Conservation (phyloP, 257 asterid genomes). For the Lycium ferocissimum region DNA sequence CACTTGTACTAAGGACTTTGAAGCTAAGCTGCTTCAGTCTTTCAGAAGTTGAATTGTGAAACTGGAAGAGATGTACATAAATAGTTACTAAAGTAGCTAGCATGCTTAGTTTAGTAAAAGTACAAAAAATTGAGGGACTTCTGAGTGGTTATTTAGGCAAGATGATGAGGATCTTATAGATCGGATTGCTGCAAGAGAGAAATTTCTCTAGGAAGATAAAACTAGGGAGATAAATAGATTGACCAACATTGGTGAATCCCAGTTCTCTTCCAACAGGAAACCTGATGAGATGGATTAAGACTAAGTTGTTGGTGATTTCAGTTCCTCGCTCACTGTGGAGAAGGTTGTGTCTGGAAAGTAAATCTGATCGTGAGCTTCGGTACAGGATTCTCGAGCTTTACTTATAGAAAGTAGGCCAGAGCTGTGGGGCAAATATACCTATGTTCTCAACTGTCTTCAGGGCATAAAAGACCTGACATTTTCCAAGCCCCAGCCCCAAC, state of each 20-base stretch:
- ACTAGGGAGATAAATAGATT: slow-evolving; percentile 43
- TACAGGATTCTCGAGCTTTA: slow-evolving; percentile 92
- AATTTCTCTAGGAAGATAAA: slow-evolving; percentile 71
- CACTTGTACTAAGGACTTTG: no score
- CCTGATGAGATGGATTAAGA: slow-evolving; percentile 56
- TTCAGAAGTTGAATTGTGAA: slow-evolving; percentile 79
- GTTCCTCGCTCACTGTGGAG: slow-evolving; percentile 96
- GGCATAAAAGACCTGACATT: slow-evolving; percentile 84
- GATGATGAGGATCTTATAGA: slow-evolving; percentile 94
- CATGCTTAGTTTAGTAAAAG: no score
- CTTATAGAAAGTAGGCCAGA: slow-evolving; percentile 98
- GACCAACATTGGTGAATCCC: slow-evolving; percentile 34
- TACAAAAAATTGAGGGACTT: no score
- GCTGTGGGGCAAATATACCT: slow-evolving; percentile 98
- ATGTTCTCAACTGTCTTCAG: slow-evolving; percentile 91
- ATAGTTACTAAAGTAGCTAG: no score
- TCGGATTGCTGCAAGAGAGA: slow-evolving; percentile 91
- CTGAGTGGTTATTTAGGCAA: slow-evolving; percentile 86
- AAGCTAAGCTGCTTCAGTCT: slow-evolving; percentile 82
- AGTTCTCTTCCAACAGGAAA: slow-evolving; percentile 49
- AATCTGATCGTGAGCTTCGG: slow-evolving; percentile 93
- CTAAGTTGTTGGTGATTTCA: slow-evolving; percentile 64
- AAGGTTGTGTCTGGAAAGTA: slow-evolving; percentile 82
- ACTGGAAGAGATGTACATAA: slow-evolving; percentile 97
- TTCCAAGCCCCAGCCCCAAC: slow-evolving; percentile 70